Conservation (phyloP, 2,329 filamentous ascomycete genomes). For the Talaromyces sp. region DNA sequence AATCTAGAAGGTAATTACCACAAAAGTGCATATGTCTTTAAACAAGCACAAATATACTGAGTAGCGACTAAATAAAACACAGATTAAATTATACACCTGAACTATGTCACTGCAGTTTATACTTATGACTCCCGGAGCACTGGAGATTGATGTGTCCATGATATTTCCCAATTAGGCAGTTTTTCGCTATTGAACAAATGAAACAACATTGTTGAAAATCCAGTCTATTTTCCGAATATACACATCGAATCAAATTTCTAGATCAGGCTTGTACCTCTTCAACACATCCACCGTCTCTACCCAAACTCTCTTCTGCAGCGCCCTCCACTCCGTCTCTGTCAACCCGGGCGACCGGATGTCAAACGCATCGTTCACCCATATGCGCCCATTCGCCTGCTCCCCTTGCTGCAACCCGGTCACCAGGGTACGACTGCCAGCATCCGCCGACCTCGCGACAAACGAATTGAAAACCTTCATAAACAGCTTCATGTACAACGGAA, state of each 20-base stretch:
- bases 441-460: constrained; percentile 5
- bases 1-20: too few relatives aligned
- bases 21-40: too few relatives aligned
- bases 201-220: background rate
- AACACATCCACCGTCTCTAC: constrained; percentile 7
- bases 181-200: background rate
- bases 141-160: too few relatives aligned
- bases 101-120: too few relatives aligned
- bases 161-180: background rate
- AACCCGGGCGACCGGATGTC: constrained; percentile 6
- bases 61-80: too few relatives aligned
- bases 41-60: too few relatives aligned
- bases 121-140: too few relatives aligned
- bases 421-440: constrained; percentile 3
- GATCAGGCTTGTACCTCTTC: background rate
- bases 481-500: background rate
- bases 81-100: too few relatives aligned
- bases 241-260: background rate
- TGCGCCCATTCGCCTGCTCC: constrained; percentile 7
- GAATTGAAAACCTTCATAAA: constrained; percentile 2
- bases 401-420: constrained; percentile 6
- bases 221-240: background rate
- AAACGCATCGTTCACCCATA: constrained; percentile 8
- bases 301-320: constrained; percentile 5
- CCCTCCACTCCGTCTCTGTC: constrained; percentile 3